Conservation (phyloP, 139 green algal genomes). For the Desmodesmus armatus region DNA sequence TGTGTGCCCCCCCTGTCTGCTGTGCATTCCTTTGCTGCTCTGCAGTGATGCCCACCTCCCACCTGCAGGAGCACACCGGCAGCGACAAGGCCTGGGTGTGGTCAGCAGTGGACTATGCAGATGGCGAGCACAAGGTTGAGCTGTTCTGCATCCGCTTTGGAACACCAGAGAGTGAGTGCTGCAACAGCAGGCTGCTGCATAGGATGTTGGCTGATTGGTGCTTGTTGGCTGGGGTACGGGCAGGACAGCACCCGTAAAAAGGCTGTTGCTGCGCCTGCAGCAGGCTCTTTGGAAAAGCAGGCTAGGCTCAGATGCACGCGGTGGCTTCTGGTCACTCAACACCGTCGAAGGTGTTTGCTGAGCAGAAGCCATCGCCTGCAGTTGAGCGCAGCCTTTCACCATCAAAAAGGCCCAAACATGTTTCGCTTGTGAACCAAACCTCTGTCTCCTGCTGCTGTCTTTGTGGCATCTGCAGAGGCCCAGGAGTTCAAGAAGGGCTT, state of each 20-base stretch:
- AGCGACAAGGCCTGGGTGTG: constrained; percentile 98
- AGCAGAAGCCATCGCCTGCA: not conserved
- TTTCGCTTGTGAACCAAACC: not conserved
- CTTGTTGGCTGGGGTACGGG: not conserved
- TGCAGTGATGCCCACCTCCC: constrained; percentile 92
- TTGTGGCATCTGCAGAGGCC: constrained; percentile 64
- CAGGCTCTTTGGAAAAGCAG: no score
- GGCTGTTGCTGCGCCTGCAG: no score
- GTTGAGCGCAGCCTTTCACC: not conserved
- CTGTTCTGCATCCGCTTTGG: constrained; percentile 96
- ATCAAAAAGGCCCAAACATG: not conserved
- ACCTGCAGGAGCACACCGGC: constrained; percentile 93
- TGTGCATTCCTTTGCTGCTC: not conserved
- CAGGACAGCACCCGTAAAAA: no score
- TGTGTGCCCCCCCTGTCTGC: not conserved
- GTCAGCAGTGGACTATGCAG: constrained; percentile 94
- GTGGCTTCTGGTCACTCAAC: not conserved
- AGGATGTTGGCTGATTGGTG: not conserved
- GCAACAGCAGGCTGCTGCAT: not conserved
- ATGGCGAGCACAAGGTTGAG: constrained; percentile 88
- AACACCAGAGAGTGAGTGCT: constrained; percentile 60
- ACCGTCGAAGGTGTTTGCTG: not conserved
- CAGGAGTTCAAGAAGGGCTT: constrained; percentile 87
- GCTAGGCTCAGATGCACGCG: no score
- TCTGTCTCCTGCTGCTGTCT: not conserved